Base-by-base conservation (phyloP, 371 early-diverging fungal genomes). In the Amoeboaphelidium protococcarum region DNA sequence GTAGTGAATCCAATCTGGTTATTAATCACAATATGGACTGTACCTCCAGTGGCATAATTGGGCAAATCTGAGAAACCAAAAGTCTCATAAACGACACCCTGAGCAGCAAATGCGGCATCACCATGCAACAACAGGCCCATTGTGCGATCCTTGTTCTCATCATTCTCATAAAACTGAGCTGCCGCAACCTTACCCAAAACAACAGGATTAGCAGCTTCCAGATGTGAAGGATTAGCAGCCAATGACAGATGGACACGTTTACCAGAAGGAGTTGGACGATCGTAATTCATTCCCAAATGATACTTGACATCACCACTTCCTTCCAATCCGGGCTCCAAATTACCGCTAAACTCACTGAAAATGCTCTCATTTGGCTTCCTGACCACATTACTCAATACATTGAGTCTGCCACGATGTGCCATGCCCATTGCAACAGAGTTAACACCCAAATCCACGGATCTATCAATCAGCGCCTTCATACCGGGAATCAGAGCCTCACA, bases 1-100 rank as follows among this genome's bases (percentile, higher is more conserved):
- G 94, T 92, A 23, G 95, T 95, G 67, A 88, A 95, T 46, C 95
- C 95, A 48, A 95, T 80, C 66, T 95, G 95, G 73, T 95, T 95
- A 73, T 95, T 95, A 59, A 88, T 84, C 45, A 95, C 78, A 54
- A 92, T 77, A 67, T 95, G 95, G 51, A 95, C 69, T 21, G 90
- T 86, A 47, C 95, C 95, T 51, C 94, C 94, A 25, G 86, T 86
- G 42, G 83, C 74, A 70, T 89, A 95, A 40, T 74, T 71, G 20
- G 94, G 90, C 46, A 95, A 66, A 53, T 90, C 88, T 52, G 77
- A 73, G 68, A 94, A 79, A 27, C 90, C 92, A 53, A 94, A 67
- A 26, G 95, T 90, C 63, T 94, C 92, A 58, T 89, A 88, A 26
- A 91, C 89, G 43, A 94, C 70, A 57, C 95, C 95, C 66, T 94